phyloP scores from a whole-genome alignment of 495 filamentous ascomycete species.

The Podospora pseudoanserina region DNA sequence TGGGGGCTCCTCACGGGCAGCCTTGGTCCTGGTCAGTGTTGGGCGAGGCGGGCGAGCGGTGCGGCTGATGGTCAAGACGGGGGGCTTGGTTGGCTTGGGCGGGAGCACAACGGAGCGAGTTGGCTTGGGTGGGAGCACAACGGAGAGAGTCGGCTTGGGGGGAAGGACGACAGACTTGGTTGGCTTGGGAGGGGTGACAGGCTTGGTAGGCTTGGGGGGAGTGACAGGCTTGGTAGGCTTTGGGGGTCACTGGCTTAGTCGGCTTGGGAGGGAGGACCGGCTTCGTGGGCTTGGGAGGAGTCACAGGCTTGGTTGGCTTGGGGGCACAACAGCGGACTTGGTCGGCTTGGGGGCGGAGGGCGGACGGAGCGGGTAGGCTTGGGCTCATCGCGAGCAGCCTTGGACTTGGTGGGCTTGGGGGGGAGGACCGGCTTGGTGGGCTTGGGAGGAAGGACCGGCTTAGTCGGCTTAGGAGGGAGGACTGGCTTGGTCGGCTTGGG shows the following conservation, averaged over 20 bases:
- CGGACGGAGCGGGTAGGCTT: neutral
- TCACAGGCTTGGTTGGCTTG: constrained; percentile 2
- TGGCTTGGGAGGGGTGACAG: neutral
- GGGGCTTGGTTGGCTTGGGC: neutral
- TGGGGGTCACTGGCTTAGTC: neutral
- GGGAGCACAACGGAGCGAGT: neutral
- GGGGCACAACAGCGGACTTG: neutral
- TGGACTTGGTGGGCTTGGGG: neutral
- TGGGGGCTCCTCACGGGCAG: neutral
- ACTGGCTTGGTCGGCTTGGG: constrained; percentile 8
- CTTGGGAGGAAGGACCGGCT: constrained; percentile 5
- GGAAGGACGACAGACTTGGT: neutral
- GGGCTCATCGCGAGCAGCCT: constrained; percentile 1
- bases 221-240: constrained; percentile 2
- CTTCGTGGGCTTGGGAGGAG: constrained; percentile 4
- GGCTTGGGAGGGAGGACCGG: constrained; percentile 1
- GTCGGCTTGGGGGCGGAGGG: neutral
- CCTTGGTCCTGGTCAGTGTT: neutral
- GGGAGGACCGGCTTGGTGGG: constrained; percentile 2
- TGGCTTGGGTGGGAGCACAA: neutral
- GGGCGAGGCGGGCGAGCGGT: neutral
- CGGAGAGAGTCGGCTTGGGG: constrained; percentile 1
- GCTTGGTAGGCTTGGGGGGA: constrained; percentile 1
- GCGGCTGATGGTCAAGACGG: neutral
- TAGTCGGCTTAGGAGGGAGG: constrained; percentile 2